phyloP scores from a whole-genome alignment of 495 filamentous ascomycete species.

The Penicillium canescens region DNA sequence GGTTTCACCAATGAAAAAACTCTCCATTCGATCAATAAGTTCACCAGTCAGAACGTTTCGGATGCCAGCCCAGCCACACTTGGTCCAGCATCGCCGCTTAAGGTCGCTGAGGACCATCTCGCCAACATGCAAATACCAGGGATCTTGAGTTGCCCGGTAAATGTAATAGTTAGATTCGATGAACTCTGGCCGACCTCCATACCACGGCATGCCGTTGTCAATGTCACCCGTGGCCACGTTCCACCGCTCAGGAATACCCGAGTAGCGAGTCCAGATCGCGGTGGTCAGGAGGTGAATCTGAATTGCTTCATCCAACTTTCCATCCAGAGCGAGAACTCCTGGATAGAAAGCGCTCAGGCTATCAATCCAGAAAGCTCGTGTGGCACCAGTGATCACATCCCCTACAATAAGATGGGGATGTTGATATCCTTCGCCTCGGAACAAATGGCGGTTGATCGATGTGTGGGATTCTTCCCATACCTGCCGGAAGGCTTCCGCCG shows the following conservation, averaged over 20 bases:
- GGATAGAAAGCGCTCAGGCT: conserved; percentile 94
- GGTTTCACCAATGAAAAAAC: conserved; percentile 96
- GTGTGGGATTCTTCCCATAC: conserved; percentile 86
- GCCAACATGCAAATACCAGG: conserved; percentile 93
- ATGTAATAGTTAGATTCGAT: conserved; percentile 94
- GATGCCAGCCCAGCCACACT: conserved; percentile 94
- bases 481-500: conserved; percentile 72
- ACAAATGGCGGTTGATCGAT: conserved; percentile 83
- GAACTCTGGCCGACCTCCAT: conserved; percentile 92
- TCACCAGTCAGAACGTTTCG: conserved; percentile 89
- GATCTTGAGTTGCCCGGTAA: conserved; percentile 89
- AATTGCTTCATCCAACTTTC: conserved; percentile 86
- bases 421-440: conserved; percentile 62
- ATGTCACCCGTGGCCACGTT: conserved; percentile 81
- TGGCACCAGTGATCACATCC: conserved; percentile 80
- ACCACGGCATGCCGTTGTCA: conserved; percentile 88
- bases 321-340: conserved; percentile 82
- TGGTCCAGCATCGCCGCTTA: conserved; percentile 85
- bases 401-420: conserved; percentile 92
- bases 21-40: conserved; percentile 95
- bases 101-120: conserved; percentile 94
- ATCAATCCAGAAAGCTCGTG: conserved; percentile 88
- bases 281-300: conserved; percentile 86
- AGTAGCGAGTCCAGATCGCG: conserved; percentile 91
- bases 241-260: conserved; percentile 92